Evolutionary conservation across 2,329 filamentous ascomycete species (phyloP).

Genomic region (Ophiostoma pallidulum): DNA sequence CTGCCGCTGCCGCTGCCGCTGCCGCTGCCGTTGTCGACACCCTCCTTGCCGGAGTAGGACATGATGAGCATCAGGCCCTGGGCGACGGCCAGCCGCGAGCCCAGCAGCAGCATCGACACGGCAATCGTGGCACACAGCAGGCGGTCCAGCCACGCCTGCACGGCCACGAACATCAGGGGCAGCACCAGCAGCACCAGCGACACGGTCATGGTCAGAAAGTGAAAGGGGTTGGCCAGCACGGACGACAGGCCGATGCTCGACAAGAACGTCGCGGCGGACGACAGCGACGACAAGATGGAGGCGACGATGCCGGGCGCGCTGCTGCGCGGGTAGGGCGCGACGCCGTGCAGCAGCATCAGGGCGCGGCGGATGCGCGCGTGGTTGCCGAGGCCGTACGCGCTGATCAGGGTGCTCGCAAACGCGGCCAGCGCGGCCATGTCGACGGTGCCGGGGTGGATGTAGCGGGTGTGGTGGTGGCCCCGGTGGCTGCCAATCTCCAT

Average conservation of each 20-base stretch:
- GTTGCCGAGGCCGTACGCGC: slow-evolving; percentile 79
- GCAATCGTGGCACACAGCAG: slow-evolving; percentile 74
- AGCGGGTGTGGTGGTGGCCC: slow-evolving; percentile 21
- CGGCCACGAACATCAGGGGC: slow-evolving; percentile 68
- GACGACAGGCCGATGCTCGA: slow-evolving; percentile 48
- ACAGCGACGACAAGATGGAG: slow-evolving; percentile 62
- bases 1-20: not conserved
- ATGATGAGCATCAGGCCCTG: slow-evolving; percentile 93
- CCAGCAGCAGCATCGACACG: slow-evolving; percentile 78
- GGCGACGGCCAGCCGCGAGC: slow-evolving; percentile 71
- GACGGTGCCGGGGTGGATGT: slow-evolving; percentile 62
- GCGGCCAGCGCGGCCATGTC: slow-evolving; percentile 75
- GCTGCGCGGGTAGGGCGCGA: not conserved
- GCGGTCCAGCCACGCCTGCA: slow-evolving; percentile 76
- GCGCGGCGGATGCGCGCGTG: slow-evolving; percentile 86
- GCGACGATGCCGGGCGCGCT: not conserved
- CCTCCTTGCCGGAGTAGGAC: slow-evolving; percentile 53
- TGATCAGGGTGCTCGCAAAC: slow-evolving; percentile 73
- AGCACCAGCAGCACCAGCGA: slow-evolving; percentile 65
- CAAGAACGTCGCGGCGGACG: not conserved
- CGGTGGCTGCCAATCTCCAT: slow-evolving; percentile 57
- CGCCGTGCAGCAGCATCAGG: slow-evolving; percentile 39
- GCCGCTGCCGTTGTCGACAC: not conserved
- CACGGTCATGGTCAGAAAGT: slow-evolving; percentile 87
- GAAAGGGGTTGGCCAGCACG: slow-evolving; percentile 87